phyloP scores from a whole-genome alignment of 495 filamentous ascomycete species.

The Penicillium argentinense region DNA sequence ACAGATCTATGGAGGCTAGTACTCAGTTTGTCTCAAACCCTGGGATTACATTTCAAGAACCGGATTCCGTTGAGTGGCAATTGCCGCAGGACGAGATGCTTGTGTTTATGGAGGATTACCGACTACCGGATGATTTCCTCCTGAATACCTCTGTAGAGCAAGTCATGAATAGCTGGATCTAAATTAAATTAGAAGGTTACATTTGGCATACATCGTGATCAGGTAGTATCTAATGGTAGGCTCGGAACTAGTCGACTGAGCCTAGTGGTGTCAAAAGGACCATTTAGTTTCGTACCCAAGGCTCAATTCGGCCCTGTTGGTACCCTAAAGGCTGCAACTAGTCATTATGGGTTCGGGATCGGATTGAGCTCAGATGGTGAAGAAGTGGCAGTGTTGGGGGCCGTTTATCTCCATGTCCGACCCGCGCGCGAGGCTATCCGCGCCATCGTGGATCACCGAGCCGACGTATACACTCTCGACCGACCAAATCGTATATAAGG shows the following conservation, averaged over 20 bases:
- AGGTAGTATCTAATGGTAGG: too few species aligned
- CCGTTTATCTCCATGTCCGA: slow-evolving; percentile 2
- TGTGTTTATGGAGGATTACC: neutral
- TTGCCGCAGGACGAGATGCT: slow-evolving; percentile 1
- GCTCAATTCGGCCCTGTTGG: too few species aligned
- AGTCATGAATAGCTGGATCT: neutral
- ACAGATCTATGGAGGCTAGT: neutral
- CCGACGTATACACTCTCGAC: slow-evolving; percentile 5
- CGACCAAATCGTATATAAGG: neutral
- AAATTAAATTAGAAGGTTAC: too few species aligned
- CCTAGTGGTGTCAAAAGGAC: too few species aligned
- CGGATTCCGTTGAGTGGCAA: neutral
- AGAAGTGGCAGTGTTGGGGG: neutral
- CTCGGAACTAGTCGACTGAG: too few species aligned
- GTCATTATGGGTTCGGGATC: too few species aligned
- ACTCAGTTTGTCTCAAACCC: neutral
- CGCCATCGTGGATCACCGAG: slow-evolving; percentile 16
- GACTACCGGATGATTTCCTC: neutral
- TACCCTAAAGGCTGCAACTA: too few species aligned
- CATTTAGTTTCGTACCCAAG: too few species aligned
- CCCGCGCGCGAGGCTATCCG: neutral
- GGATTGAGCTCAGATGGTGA: too few species aligned
- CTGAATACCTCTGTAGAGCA: neutral
- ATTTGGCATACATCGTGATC: too few species aligned
- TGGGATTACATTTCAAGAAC: neutral